Evolutionary conservation across 257 asterid species (phyloP).

Genomic region (Gentiana straminea): DNA sequence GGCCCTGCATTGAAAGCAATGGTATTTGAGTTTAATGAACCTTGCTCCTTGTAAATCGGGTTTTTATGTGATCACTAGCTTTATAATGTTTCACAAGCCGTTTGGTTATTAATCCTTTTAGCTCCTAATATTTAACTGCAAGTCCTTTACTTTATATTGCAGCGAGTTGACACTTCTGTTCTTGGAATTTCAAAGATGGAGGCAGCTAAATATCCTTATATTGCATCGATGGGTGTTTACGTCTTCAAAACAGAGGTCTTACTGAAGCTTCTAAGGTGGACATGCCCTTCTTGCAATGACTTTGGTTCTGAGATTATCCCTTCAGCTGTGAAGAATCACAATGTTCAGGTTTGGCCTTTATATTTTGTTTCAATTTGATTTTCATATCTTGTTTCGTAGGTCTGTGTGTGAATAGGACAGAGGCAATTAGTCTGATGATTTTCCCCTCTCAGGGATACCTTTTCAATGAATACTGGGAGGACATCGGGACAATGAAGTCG

Average conservation of each 20-base stretch:
- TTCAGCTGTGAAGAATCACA: slow-evolving; percentile 69
- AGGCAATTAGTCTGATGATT: slow-evolving; percentile 7
- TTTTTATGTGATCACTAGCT: neutral
- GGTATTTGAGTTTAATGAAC: slow-evolving; percentile 27
- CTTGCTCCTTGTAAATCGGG: neutral
- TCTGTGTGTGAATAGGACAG: no score
- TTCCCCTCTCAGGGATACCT: slow-evolving; percentile 49
- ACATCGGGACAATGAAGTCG: slow-evolving; percentile 85
- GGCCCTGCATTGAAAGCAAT: slow-evolving; percentile 62
- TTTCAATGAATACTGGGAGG: slow-evolving; percentile 93
- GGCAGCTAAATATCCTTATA: slow-evolving; percentile 51
- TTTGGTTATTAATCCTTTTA: neutral
- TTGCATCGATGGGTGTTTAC: slow-evolving; percentile 98
- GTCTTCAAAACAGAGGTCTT: slow-evolving; percentile 75
- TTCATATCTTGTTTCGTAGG: neutral
- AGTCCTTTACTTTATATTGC: slow-evolving; percentile 8
- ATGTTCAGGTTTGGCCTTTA: slow-evolving; percentile 58
- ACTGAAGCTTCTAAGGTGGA: slow-evolving; percentile 44
- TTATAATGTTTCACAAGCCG: neutral
- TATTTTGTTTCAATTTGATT: neutral
- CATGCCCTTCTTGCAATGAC: slow-evolving; percentile 77
- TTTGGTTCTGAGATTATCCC: slow-evolving; percentile 97
- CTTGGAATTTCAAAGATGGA: slow-evolving; percentile 68
- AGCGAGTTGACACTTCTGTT: slow-evolving; percentile 82
- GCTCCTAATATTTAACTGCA: slow-evolving; percentile 12